Evolutionary conservation across 371 early-diverging fungal species (phyloP), one percentile per base, ranked within the genome.

Genomic region (Mucor saturninus): DNA sequence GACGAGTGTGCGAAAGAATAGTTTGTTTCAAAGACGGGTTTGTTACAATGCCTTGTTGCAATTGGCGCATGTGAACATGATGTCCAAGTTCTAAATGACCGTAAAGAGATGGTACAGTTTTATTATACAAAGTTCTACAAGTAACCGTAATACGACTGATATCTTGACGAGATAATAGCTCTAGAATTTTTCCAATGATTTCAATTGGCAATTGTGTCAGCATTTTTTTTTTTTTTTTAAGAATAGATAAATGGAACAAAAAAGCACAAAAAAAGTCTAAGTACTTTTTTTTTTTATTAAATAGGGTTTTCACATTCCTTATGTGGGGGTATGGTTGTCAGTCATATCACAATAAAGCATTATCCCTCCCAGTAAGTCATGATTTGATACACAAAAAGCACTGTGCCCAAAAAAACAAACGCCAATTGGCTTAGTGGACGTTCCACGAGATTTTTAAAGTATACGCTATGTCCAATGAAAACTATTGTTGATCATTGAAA

Each of bases 1-100:
- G 59, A 29, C 52, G 56, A 6, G 71, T 73, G 42, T 65, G 48
- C 9, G 58, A 45, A 13, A 35, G 15, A 2, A 76, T 56, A 0
- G 42, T 58, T 5, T 73, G 14, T 9, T 35, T 61, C 8, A 61
- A 42, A 40, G 14, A 42, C 8, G 2, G 9, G 26, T 53, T 43
- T n/a, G n/a, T 11, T 31, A 4, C n/a, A 21, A 35, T 28, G 7
- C 53, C 61, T 10, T 53, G 32, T 45, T 35, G 53, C 13, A 61
- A 28, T 37, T 61, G 61, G 2, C 45, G 31, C 10, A 38, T 53
- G 28, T 63, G 56, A 1, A 38, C 30, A 26, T 46, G 30, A 32
- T 56, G 50, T 1, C 49, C 37, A 2, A 59, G 29, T 14, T 62
- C 59, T 11, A 58, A 31, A n/a, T 49, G 48, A 4, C 8, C 5